A percentile compares a stretch with the other conserved stretches of the same genome.
phyloP scores from a whole-genome alignment of 495 filamentous ascomycete genomes.

The Lepraria neglecta region DNA sequence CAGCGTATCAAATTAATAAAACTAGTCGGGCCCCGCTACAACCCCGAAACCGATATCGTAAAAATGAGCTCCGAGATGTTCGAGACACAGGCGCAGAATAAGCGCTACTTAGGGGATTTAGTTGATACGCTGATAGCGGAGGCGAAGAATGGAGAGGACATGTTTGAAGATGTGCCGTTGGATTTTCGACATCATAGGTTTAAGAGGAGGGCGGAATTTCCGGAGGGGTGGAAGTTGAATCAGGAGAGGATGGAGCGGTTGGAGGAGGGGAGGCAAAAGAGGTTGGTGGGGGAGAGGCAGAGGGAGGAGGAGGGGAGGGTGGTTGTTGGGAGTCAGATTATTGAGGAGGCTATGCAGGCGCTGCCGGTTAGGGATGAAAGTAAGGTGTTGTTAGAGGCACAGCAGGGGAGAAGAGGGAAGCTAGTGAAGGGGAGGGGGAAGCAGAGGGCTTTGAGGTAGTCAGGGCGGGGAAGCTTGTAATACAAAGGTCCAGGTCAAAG shows the following conservation, averaged over 20 bases:
- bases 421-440: constrained; percentile 7
- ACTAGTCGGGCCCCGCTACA: constrained; percentile 80
- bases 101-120: constrained; percentile 78
- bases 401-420: constrained; percentile 17
- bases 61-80: constrained; percentile 91
- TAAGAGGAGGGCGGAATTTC: constrained; percentile 64
- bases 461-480: not conserved
- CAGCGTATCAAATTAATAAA: constrained; percentile 82
- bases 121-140: constrained; percentile 66
- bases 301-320: constrained; percentile 43
- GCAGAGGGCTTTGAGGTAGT: constrained; percentile 5
- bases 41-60: constrained; percentile 75
- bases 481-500: no score
- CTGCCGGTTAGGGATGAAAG: constrained; percentile 37
- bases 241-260: constrained; percentile 59
- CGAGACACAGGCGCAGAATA: constrained; percentile 85
- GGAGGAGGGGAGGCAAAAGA: constrained; percentile 48
- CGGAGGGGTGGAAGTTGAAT: constrained; percentile 73
- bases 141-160: constrained; percentile 70
- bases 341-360: constrained; percentile 45
- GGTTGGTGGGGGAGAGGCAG: constrained; percentile 41
- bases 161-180: constrained; percentile 81
- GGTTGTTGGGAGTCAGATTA: constrained; percentile 49
- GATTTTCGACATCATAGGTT: constrained; percentile 81
- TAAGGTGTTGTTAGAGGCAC: constrained; percentile 16